These are phyloP conservation scores for Ophiostoma quercus DNA, from an alignment of 2,329 filamentous ascomycete species.

Conservation along the genomic window DNA sequence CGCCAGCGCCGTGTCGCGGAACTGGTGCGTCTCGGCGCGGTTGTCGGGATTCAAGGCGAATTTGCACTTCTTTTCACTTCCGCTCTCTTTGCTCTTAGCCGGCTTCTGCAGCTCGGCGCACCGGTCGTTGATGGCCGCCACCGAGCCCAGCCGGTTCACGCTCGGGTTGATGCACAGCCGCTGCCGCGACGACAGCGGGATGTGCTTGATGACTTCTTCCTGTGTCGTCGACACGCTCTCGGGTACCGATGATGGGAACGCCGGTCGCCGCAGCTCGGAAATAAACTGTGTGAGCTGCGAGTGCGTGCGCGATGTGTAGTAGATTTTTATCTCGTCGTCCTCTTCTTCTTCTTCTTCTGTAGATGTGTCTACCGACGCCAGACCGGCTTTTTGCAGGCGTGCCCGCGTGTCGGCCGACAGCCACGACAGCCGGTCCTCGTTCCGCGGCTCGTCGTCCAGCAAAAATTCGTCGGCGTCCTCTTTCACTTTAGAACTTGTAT, in stretches of 20 bases:
- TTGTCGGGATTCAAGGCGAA: constrained; percentile 77
- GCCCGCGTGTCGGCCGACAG: constrained; percentile 71
- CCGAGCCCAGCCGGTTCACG: constrained; percentile 63
- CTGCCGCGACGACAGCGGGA: constrained; percentile 80
- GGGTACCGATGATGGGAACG: constrained; percentile 66
- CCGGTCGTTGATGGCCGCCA: constrained; percentile 84
- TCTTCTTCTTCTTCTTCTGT: constrained; percentile 40
- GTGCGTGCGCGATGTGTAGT: constrained; percentile 88
- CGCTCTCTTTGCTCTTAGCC: constrained; percentile 40
- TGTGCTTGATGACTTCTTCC: constrained; percentile 65
- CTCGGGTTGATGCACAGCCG: constrained; percentile 84
- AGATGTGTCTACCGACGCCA: constrained; percentile 40
- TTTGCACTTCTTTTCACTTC: constrained; percentile 45
- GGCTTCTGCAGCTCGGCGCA: constrained; percentile 86
- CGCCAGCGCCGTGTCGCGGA: constrained; percentile 78
- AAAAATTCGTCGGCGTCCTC: constrained; percentile 58
- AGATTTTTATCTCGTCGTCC: constrained; percentile 68
- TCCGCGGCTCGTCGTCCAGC: constrained; percentile 49
- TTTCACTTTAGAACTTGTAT: not conserved
- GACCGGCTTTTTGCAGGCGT: constrained; percentile 61
- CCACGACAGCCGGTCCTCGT: constrained; percentile 44
- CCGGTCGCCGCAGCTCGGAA: constrained; percentile 71
- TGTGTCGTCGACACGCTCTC: constrained; percentile 4
- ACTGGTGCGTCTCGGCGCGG: constrained; percentile 65
- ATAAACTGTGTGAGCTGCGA: constrained; percentile 89